Conservation (phyloP, 495 filamentous ascomycete species). For the Talaromyces borbonicus region DNA sequence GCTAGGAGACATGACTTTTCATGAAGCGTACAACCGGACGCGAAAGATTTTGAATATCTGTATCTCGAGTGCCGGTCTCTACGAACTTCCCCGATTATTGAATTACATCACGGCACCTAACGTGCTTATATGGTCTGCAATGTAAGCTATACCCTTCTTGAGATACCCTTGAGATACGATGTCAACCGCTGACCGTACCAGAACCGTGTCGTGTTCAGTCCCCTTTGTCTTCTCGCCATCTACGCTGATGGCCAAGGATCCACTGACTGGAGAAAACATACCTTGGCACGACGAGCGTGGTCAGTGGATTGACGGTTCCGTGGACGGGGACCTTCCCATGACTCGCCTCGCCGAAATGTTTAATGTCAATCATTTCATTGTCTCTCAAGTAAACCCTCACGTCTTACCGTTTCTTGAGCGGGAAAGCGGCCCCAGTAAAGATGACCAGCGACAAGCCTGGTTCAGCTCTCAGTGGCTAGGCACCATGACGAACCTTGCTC, state of each 20-base stretch:
- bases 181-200: constrained; percentile 20
- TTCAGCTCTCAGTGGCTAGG: constrained; percentile 50
- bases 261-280: constrained; percentile 62
- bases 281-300: constrained; percentile 79
- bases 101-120: constrained; percentile 93
- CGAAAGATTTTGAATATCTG: constrained; percentile 85
- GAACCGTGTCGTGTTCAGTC: constrained; percentile 85
- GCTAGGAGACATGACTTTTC: constrained; percentile 84
- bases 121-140: constrained; percentile 93
- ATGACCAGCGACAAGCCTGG: constrained; percentile 31
- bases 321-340: constrained; percentile 93
- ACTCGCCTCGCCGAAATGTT: constrained; percentile 87
- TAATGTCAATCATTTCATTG: constrained; percentile 97
- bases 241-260: constrained; percentile 74
- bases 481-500: constrained; percentile 63
- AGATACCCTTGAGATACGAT: background rate
- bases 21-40: constrained; percentile 90
- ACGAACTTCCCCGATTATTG: constrained; percentile 75
- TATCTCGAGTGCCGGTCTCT: constrained; percentile 77
- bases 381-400: constrained; percentile 93
- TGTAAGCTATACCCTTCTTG: constrained; percentile 40
- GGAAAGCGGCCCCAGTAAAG: constrained; percentile 47
- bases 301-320: constrained; percentile 85
- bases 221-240: constrained; percentile 75
- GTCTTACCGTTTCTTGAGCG: constrained; percentile 68